Evolutionary conservation across 1,284 basidiomycete species (phyloP).

Genomic region (Papiliotrema terrestris): DNA sequence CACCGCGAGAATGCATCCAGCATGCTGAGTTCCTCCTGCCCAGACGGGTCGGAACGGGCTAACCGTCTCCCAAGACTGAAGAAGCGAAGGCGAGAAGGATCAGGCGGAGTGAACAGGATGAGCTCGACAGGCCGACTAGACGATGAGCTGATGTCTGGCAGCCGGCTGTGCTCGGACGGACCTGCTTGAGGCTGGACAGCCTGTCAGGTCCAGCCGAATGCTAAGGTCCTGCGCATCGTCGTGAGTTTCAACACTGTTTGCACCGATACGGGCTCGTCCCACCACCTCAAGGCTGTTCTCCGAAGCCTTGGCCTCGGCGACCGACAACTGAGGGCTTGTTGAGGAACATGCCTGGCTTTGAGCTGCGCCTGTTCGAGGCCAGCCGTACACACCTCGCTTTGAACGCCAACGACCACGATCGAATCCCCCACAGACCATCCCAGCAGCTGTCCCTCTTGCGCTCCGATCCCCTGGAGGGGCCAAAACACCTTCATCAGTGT

Average conservation of each 20-base stretch:
- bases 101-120: constrained; percentile 31
- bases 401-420: constrained; percentile 23
- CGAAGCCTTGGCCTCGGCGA: no score
- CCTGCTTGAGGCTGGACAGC: constrained; percentile 14
- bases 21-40: no score
- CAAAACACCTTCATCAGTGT: constrained; percentile 29
- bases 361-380: no score
- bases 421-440: constrained; percentile 26
- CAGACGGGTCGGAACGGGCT: no score
- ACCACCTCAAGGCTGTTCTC: no score
- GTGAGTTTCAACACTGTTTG: background rate
- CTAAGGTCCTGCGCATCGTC: background rate
- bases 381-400: no score
- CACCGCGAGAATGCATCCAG: no score
- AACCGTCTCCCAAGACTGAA: no score
- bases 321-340: no score
- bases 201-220: background rate
- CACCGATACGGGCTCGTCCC: no score
- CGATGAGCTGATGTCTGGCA: background rate
- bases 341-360: no score
- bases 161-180: background rate
- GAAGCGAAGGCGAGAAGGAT: constrained; percentile 24
- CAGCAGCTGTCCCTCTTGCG: constrained; percentile 16
- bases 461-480: constrained; percentile 19
- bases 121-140: constrained; percentile 9